Conservation (phyloP, 139 green algal species). For the Choricystis sp. region DNA sequence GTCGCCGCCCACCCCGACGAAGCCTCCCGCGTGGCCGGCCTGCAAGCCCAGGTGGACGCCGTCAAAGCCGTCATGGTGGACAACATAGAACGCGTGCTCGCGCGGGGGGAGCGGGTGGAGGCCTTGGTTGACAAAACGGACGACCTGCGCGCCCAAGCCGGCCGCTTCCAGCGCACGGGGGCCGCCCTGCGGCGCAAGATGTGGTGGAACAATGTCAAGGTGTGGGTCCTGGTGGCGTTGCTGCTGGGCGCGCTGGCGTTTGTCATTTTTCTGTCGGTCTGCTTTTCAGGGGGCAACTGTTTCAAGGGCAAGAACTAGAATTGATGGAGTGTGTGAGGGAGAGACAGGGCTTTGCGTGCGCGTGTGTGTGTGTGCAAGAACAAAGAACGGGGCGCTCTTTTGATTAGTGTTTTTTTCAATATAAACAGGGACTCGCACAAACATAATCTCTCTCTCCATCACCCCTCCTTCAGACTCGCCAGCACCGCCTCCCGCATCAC, state of each 20-base stretch:
- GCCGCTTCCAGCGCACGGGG: constrained; percentile 79
- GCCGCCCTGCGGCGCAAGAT: constrained; percentile 65
- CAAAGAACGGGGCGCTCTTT: too few relatives aligned
- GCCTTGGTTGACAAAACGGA: constrained; percentile 93
- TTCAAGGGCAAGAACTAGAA: constrained; percentile 8
- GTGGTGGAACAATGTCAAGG: constrained; percentile 94
- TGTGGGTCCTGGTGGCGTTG: constrained; percentile 55
- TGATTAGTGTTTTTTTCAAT: background rate
- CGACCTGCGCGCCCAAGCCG: constrained; percentile 77
- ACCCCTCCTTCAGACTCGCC: constrained; percentile 6
- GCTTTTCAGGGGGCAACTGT: constrained; percentile 51
- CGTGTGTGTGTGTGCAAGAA: background rate
- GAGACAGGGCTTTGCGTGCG: background rate
- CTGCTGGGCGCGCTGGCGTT: constrained; percentile 52
- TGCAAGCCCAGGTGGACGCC: constrained; percentile 82
- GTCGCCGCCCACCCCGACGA: constrained; percentile 82
- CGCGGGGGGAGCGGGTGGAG: constrained; percentile 92
- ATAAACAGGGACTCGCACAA: too few relatives aligned
- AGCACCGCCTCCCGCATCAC: constrained; percentile 43
- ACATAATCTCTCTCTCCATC: constrained; percentile 3
- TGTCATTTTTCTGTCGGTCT: constrained; percentile 69
- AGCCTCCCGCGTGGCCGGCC: constrained; percentile 66
- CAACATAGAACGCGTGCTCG: constrained; percentile 94
- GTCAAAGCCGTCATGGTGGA: constrained; percentile 97
- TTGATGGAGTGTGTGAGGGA: too few relatives aligned